Evolutionary conservation across 2,329 filamentous ascomycete genomes (phyloP).

Genomic region (Karstenula rhodostoma): DNA sequence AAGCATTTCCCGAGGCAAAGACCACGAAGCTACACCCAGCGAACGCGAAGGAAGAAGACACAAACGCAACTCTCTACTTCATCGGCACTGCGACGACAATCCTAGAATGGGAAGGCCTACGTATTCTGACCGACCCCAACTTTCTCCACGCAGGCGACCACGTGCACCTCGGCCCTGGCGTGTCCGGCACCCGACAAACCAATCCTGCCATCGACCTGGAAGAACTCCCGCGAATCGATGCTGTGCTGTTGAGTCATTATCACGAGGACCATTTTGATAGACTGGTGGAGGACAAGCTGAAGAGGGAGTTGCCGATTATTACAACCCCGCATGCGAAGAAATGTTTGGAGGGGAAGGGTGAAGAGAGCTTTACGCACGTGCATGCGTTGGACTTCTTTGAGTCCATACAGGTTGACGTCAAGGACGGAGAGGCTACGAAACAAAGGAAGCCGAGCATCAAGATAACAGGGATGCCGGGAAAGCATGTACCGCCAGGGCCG

Average conservation of each 20-base stretch:
- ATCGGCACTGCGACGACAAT: constrained; percentile 66
- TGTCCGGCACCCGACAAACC: constrained; percentile 62
- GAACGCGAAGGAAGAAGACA: constrained; percentile 44
- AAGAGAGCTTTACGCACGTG: constrained; percentile 64
- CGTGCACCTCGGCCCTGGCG: constrained; percentile 71
- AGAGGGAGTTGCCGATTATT: constrained; percentile 67
- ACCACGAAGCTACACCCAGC: constrained; percentile 55
- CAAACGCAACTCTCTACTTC: constrained; percentile 60
- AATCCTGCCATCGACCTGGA: constrained; percentile 69
- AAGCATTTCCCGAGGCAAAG: constrained; percentile 54
- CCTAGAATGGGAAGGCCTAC: constrained; percentile 61
- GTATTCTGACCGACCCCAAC: constrained; percentile 61
- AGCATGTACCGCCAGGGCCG: constrained; percentile 63
- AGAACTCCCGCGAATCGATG: constrained; percentile 66
- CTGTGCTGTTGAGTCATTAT: constrained; percentile 70
- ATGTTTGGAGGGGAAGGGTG: constrained; percentile 57
- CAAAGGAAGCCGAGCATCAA: constrained; percentile 55
- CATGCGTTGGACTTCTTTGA: constrained; percentile 66
- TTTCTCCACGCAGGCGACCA: constrained; percentile 72
- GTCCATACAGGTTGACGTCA: constrained; percentile 57
- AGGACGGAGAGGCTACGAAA: constrained; percentile 8
- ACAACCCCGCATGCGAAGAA: constrained; percentile 68
- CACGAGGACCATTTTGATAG: constrained; percentile 68
- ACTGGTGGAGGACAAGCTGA: constrained; percentile 59
- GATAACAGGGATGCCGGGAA: constrained; percentile 70